Evolutionary conservation across 2,329 filamentous ascomycete species (phyloP).

Genomic region (Pseudogymnoascus sp.): DNA sequence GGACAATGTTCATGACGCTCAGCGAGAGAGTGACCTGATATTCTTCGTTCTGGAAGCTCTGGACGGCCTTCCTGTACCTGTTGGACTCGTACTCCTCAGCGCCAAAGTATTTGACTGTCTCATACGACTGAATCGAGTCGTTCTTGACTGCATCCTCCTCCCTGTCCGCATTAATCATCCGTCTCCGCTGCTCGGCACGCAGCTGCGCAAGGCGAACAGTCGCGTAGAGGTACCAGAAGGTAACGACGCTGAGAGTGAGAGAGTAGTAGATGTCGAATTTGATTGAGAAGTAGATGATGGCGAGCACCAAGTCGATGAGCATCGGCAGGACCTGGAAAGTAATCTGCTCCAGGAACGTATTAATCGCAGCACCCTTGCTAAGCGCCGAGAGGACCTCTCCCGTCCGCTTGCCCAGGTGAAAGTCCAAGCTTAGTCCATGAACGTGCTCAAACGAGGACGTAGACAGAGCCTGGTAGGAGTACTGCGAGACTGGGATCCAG

Average conservation of each 20-base stretch:
- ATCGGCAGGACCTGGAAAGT: conserved; percentile 95
- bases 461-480: conserved; percentile 89
- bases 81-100: conserved; percentile 72
- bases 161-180: conserved; percentile 91
- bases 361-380: conserved; percentile 93
- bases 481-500: conserved; percentile 96
- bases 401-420: conserved; percentile 92
- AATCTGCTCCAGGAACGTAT: conserved; percentile 90
- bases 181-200: conserved; percentile 78
- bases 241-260: conserved; percentile 80
- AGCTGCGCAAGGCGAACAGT: conserved; percentile 95
- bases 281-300: conserved; percentile 72
- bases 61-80: conserved; percentile 63
- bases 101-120: conserved; percentile 89
- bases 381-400: conserved; percentile 92
- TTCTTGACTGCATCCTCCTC: conserved; percentile 98
- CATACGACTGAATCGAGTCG: conserved; percentile 97
- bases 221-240: conserved; percentile 92
- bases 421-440: conserved; percentile 88
- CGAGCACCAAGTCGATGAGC: conserved; percentile 80
- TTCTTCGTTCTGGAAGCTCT: conserved; percentile 65
- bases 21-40: conserved; percentile 69
- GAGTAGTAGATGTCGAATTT: conserved; percentile 84
- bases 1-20: conserved; percentile 72
- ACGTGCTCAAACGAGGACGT: conserved; percentile 97